Evolutionary conservation across 768 basidiomycete species (phyloP).

Genomic region (Leccinum fibrillosum): DNA sequence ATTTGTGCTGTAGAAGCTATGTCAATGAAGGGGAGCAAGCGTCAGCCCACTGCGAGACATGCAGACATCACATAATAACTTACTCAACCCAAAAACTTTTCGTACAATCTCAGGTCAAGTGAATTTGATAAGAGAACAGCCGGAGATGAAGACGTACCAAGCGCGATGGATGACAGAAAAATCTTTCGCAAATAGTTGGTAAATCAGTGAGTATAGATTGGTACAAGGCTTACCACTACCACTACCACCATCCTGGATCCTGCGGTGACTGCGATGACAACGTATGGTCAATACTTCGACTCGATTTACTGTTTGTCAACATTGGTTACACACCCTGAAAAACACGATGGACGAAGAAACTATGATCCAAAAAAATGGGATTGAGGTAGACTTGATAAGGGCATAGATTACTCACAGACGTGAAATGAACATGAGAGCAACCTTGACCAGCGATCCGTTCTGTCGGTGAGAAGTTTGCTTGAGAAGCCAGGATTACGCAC

Average conservation of each 20-base stretch:
- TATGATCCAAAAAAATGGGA: constrained; percentile 4
- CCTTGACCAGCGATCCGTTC: constrained; percentile 7
- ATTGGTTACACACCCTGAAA: constrained; percentile 18
- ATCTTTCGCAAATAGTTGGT: constrained; percentile 10
- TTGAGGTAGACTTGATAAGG: not conserved
- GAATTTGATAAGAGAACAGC: not conserved
- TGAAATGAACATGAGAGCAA: constrained; percentile 25
- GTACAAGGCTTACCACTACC: constrained; percentile 14
- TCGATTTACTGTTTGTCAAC: not conserved
- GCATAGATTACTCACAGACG: constrained; percentile 19
- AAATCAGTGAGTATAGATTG: not conserved
- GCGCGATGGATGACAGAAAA: constrained; percentile 15
- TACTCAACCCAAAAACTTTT: constrained; percentile 28
- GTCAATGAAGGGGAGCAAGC: not conserved
- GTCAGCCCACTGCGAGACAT: not conserved
- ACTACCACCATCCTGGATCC: constrained; percentile 12
- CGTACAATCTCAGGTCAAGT: constrained; percentile 12
- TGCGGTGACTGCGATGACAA: constrained; percentile 16
- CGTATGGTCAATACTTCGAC: not conserved
- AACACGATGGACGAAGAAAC: constrained; percentile 25
- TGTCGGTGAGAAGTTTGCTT: not conserved
- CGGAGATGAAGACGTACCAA: constrained; percentile 18
- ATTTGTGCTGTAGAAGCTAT: constrained; percentile 25
- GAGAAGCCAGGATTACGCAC: constrained; percentile 6
- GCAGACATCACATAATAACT: constrained; percentile 4